Conservation (phyloP, 2,329 filamentous ascomycete species). For the Elsinoe ampelina region DNA sequence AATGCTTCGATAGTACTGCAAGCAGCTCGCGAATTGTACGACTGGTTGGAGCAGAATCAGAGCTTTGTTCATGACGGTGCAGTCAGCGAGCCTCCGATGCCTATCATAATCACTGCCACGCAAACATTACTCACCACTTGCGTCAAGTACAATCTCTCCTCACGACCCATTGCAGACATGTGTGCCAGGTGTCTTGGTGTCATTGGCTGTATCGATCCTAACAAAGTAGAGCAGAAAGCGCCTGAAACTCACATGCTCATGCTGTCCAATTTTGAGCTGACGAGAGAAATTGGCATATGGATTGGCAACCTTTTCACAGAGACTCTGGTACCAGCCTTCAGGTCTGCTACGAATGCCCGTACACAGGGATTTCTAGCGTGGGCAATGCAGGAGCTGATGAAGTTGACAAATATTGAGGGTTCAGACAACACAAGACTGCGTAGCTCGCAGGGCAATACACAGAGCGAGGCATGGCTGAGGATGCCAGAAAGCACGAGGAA, state of each 20-base stretch:
- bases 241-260: constrained; percentile 78
- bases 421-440: constrained; percentile 44
- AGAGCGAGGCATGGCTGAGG: constrained; percentile 65
- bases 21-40: constrained; percentile 66
- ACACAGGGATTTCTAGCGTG: constrained; percentile 88
- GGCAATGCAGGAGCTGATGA: constrained; percentile 85
- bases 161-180: constrained; percentile 58
- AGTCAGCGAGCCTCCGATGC: constrained; percentile 73
- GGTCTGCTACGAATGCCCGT: constrained; percentile 78
- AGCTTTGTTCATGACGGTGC: constrained; percentile 69
- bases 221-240: constrained; percentile 70
- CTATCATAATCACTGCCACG: constrained; percentile 60
- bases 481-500: constrained; percentile 71
- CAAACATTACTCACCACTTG: constrained; percentile 78
- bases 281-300: constrained; percentile 75
- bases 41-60: constrained; percentile 65
- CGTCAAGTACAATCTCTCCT: constrained; percentile 63
- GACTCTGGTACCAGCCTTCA: constrained; percentile 81
- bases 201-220: constrained; percentile 85
- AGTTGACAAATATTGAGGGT: constrained; percentile 62
- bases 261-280: constrained; percentile 71
- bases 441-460: constrained; percentile 47
- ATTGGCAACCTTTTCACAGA: constrained; percentile 76
- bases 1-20: constrained; percentile 77
- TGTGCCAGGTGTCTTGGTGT: constrained; percentile 78